Base-by-base conservation (phyloP, 2,329 filamentous ascomycete genomes). In the Fusarium sp. region DNA sequence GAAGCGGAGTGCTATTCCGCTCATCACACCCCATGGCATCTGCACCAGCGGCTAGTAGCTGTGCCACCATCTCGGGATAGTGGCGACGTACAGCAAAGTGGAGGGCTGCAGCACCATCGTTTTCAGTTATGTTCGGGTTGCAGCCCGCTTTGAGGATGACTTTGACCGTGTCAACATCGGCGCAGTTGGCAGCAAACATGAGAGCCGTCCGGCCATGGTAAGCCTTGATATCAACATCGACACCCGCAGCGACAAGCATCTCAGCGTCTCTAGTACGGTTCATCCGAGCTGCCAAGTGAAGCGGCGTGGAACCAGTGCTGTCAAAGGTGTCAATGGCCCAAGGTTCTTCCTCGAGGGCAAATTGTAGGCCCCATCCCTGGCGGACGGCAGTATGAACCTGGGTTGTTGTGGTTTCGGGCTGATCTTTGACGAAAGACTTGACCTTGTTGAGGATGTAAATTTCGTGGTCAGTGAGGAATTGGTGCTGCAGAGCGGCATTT, bases 21-120 rank as follows among this genome's bases (percentile, higher is more conserved):
- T 1, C 0, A 37, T 56, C 5, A 10, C 11, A 50, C 2, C 32
- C 16, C 10, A 52, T 60, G 35, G 20, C 25, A 1, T 70, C 67
- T 41, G 72, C 74, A 5, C 75, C 67, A 3, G 63, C 32, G 0
- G 23, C 25, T 1, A 75, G 39, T 11, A 77, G 45, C 2, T 72
- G 41, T 1, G 27, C 11, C 6, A 63, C 57, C 10, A 57, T 14
- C 8, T 70, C 59, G 1, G 25, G 16, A 0, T n/a, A n/a, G 2
- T 9, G 18, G 0, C 0, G 2, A 0, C 0, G 0, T 2, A 41
- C 41, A 6, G 70, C 74, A 0, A 0, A 0, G 5, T 73, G 56
- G 3, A 77, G 13, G 8, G 70, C 54, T 11, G 75, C 65, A 2
- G 0, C 0, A 6, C 54, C 58, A 0, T 7, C 0, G 0, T 6